Conservation (phyloP, 805 yeast species). For the Kuraishia ogatae region DNA sequence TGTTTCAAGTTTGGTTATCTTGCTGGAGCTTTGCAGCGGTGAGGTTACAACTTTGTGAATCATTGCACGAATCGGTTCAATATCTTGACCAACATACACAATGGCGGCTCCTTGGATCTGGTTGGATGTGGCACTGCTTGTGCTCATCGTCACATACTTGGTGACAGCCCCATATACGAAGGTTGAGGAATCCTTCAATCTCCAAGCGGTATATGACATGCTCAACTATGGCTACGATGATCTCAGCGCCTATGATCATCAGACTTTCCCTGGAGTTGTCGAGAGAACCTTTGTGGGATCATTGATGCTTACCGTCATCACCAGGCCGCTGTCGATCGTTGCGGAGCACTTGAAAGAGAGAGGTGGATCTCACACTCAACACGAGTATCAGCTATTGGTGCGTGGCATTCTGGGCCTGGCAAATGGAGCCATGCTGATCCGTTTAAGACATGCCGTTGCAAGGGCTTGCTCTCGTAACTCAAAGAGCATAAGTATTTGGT, state of each 20-base stretch:
- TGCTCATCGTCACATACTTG: conserved; percentile 39
- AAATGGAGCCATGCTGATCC: conserved; percentile 46
- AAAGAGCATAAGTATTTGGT: conserved; percentile 41
- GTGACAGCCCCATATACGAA: conserved; percentile 72
- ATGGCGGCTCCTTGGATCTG: neutral
- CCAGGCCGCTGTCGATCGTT: conserved; percentile 27
- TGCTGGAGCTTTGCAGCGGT: neutral
- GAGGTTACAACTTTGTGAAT: neutral
- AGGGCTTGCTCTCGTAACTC: conserved; percentile 14
- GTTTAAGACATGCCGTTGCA: conserved; percentile 34
- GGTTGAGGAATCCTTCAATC: conserved; percentile 89
- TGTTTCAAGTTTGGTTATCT: neutral
- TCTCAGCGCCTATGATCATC: conserved; percentile 56
- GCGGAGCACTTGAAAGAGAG: conserved; percentile 5
- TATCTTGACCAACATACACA: neutral
- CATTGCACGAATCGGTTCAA: too few relatives aligned
- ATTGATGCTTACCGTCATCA: conserved; percentile 36
- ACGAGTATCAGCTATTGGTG: conserved; percentile 42
- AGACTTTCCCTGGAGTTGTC: conserved; percentile 78
- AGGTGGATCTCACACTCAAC: conserved; percentile 24
- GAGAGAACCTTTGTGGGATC: conserved; percentile 82
- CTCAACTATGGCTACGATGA: conserved; percentile 49
- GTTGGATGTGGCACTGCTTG: conserved; percentile 27
- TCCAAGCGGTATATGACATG: conserved; percentile 85
- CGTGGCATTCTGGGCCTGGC: conserved; percentile 56